phyloP scores from a whole-genome alignment of 345 rosid species.

The Heritiera littoralis region DNA sequence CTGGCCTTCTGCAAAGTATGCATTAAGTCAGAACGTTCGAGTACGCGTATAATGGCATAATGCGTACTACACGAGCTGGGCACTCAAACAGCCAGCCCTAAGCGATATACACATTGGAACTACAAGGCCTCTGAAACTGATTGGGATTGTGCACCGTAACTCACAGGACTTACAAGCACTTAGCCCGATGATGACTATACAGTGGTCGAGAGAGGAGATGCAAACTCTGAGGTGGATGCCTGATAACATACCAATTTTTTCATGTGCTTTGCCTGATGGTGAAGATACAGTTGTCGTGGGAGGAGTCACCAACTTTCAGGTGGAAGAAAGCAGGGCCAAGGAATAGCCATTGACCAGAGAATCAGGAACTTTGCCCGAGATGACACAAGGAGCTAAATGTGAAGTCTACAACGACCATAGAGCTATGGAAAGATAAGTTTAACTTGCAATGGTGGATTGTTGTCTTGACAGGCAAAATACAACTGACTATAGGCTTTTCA shows the following conservation, averaged over 20 bases:
- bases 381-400: not conserved
- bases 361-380: not conserved
- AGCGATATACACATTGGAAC: not conserved
- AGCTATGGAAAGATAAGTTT: not conserved
- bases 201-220: not conserved
- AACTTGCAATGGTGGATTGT: not conserved
- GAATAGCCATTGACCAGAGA: not conserved
- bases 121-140: not conserved
- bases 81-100: too few relatives aligned
- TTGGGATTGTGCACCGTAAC: not conserved
- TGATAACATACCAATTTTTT: not conserved
- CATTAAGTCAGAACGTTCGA: too few relatives aligned
- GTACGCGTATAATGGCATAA: too few relatives aligned
- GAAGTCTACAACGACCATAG: not conserved
- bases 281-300: conserved; percentile 1
- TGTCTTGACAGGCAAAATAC: not conserved
- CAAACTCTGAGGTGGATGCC: not conserved
- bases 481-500: not conserved
- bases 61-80: too few relatives aligned
- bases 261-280: not conserved
- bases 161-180: not conserved
- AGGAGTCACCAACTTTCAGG: not conserved
- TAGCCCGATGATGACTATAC: not conserved
- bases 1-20: not conserved
- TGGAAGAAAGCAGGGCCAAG: not conserved